Percentiles rank a stretch among this genome's conserved stretches.
Evolutionary conservation across 2,329 filamentous ascomycete species (phyloP).

Genomic region (Scedosporium dehoogii): DNA sequence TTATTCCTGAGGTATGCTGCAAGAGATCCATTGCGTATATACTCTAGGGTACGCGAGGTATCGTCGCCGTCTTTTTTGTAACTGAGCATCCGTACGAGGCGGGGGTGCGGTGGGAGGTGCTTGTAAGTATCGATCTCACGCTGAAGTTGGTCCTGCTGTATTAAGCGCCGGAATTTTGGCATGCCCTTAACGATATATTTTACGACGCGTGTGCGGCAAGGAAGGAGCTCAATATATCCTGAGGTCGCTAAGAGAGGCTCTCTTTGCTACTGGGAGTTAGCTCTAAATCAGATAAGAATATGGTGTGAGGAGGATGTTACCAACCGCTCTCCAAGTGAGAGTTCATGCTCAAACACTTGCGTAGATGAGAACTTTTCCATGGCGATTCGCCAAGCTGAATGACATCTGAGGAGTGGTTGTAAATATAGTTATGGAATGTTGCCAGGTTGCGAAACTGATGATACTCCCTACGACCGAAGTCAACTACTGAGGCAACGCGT

Average conservation of each 20-base stretch:
- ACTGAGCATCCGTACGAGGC: background rate
- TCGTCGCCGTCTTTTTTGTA: background rate
- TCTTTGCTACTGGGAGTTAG: no score
- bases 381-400: no score
- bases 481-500: no score
- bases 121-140: conserved; percentile 1
- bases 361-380: no score
- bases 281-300: no score
- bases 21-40: conserved; percentile 16
- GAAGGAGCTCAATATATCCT: background rate
- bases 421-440: no score
- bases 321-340: no score
- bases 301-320: no score
- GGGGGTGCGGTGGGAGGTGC: conserved; percentile 1
- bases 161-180: background rate
- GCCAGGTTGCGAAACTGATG: no score
- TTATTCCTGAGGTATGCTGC: conserved; percentile 12
- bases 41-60: conserved; percentile 16
- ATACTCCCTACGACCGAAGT: no score
- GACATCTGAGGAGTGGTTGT: no score
- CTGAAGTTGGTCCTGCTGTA: background rate
- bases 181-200: background rate
- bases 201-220: background rate
- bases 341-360: no score
- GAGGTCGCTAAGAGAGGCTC: background rate